Conservation (phyloP, 2,329 filamentous ascomycete species). For the Pseudocercospora cruenta region DNA sequence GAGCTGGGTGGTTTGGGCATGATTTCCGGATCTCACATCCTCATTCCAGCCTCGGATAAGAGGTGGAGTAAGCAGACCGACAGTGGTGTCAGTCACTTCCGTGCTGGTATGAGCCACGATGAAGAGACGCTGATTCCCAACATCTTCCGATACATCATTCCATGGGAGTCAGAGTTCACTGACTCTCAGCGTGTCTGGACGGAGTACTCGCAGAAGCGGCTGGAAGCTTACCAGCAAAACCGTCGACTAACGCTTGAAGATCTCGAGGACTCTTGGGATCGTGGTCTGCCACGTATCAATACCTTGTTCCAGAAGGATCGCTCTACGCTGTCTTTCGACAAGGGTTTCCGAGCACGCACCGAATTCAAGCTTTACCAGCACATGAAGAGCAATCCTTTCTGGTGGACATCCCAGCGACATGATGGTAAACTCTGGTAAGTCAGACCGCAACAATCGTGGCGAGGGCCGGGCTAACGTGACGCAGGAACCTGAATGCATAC, state of each 20-base stretch:
- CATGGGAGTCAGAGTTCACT: conserved; percentile 98
- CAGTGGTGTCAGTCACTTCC: conserved; percentile 93
- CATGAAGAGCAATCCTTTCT: conserved; percentile 99
- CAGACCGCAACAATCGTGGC: neutral
- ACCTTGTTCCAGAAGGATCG: conserved; percentile 98
- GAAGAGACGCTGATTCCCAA: conserved; percentile 98
- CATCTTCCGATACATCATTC: conserved; percentile 98
- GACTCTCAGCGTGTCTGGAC: conserved; percentile 99
- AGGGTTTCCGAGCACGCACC: conserved; percentile 91
- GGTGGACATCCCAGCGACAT: conserved; percentile 97
- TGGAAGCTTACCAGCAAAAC: conserved; percentile 97
- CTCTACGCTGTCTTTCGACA: conserved; percentile 96
- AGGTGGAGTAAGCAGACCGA: conserved; percentile 98
- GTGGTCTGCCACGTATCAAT: conserved; percentile 95
- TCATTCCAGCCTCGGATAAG: conserved; percentile 97
- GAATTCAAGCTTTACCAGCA: conserved; percentile 99
- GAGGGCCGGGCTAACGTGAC: neutral
- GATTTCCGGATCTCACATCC: conserved; percentile 97
- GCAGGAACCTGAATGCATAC: conserved; percentile 74
- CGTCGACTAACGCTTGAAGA: conserved; percentile 92
- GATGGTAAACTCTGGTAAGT: conserved; percentile 94
- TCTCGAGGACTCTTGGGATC: conserved; percentile 97
- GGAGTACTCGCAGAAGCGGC: conserved; percentile 95
- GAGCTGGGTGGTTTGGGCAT: conserved; percentile 95
- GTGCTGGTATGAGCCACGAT: conserved; percentile 96